Base-by-base conservation (phyloP, 108 stramenopile genomes). In the Craspedostauros australis region DNA sequence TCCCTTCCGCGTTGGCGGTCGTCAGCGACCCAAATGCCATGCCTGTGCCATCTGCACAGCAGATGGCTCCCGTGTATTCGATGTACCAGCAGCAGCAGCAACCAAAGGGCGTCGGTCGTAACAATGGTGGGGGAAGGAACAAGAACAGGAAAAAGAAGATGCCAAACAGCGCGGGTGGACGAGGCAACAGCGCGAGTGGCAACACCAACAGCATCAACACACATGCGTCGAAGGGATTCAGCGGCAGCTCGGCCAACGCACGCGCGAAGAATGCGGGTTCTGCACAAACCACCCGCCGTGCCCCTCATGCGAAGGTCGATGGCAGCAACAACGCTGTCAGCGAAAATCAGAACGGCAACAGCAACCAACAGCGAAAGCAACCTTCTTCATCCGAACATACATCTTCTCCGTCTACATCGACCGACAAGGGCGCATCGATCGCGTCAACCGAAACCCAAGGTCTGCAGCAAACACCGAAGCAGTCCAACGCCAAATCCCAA, bases 71-170 rank as follows among this genome's bases (percentile, higher is more conserved):
- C 11, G 31, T 27, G 14, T 18, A 21, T 22, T 51, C 15, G 53
- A 48, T 37, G 38, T 26, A 19, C 61, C 41, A 37, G 20, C 15
- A 15, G 37, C 18, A 39, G 30, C 26, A 46, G 20, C 23, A 47
- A 26, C 39, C 16, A 34, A 11, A 57, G 44, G 29, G 61, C 54
- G 40, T 61, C 41, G 28, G 36, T n/a, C 19, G 28, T 27, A 44
- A 23, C 19, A 64, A 53, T 30, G 32, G 51, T 16, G 47, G 41
- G 45, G 27, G 42, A 44, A 38, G 18, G 20, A 64, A 53, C 24
- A 51, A 50, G 24, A 38, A 51, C 0, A 68, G 54, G 27, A 62
- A 70, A 7, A 64, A 41, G 49, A 57, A 39, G 20, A 50, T 4
- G 22, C 15, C 2, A 2, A 46, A 44, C 12, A 44, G 18, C n/a